phyloP scores from a whole-genome alignment of 257 asterid genomes.

The Solanum chilense region DNA sequence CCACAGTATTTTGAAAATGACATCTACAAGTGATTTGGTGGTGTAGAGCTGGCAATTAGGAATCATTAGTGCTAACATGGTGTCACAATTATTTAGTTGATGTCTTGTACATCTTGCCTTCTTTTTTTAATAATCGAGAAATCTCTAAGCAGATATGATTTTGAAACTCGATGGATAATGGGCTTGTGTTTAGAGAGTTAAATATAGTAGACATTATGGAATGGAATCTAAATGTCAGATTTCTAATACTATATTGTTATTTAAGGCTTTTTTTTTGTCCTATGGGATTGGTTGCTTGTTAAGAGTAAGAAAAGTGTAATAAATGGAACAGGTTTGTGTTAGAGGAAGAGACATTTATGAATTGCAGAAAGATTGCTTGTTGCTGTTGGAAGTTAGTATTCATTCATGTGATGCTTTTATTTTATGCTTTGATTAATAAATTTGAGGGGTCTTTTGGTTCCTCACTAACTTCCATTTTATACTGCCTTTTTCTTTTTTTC shows the following conservation, averaged over 20 bases:
- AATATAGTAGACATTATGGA: not conserved
- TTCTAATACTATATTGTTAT: not conserved
- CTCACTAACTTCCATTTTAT: not conserved
- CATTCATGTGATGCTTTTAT: slow-evolving; percentile 19
- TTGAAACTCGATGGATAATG: not conserved
- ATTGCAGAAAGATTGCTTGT: not conserved
- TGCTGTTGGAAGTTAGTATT: not conserved
- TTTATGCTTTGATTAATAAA: not conserved
- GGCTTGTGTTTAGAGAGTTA: not conserved
- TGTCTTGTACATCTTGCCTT: not conserved
- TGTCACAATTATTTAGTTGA: not conserved
- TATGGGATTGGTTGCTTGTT: not conserved
- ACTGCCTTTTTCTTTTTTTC: not conserved
- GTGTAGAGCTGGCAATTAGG: not conserved
- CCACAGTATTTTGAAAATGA: not conserved
- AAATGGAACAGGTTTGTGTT: not conserved
- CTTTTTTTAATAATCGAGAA: not conserved
- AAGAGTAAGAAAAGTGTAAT: not conserved
- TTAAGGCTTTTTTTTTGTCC: not conserved
- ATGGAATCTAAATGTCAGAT: not conserved
- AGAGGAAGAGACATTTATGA: not conserved
- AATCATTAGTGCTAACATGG: not conserved
- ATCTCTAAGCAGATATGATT: not conserved
- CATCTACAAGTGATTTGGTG: not conserved
- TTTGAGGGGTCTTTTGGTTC: slow-evolving; percentile 1